phyloP scores from a whole-genome alignment of 2,329 filamentous ascomycete genomes.

The Lecanicillium sp. region DNA sequence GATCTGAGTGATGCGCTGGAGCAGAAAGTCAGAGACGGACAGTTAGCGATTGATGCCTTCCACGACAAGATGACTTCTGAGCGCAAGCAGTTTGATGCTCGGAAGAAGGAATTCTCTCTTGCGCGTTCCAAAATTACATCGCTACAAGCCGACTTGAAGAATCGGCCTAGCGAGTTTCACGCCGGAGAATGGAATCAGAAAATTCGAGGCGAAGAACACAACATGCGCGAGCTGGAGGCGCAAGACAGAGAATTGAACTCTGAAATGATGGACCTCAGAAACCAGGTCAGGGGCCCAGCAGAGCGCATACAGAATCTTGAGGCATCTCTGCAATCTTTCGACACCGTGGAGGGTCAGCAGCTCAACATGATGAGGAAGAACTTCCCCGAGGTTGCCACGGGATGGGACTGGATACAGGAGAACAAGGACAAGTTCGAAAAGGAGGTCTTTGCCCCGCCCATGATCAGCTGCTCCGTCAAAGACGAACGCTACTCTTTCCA shows the following conservation, averaged over 20 bases:
- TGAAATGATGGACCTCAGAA: conserved; percentile 37
- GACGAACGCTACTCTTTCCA: conserved; percentile 58
- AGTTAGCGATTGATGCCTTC: conserved; percentile 38
- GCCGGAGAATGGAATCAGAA: conserved; percentile 63
- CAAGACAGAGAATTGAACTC: conserved; percentile 31
- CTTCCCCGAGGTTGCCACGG: conserved; percentile 59
- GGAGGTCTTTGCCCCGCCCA: conserved; percentile 72
- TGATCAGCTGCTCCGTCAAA: conserved; percentile 74
- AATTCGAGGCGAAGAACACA: conserved; percentile 59
- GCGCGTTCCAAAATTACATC: conserved; percentile 53
- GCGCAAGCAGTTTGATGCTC: conserved; percentile 40
- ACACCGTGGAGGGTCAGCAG: conserved; percentile 71
- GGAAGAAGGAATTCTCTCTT: conserved; percentile 44
- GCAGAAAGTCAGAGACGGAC: conserved; percentile 28
- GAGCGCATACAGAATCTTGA: conserved; percentile 34
- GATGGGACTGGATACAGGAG: conserved; percentile 76
- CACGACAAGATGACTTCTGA: conserved; percentile 44
- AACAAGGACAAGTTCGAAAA: conserved; percentile 66
- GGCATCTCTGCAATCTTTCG: conserved; percentile 51
- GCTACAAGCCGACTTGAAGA: conserved; percentile 57
- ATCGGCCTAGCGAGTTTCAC: conserved; percentile 62
- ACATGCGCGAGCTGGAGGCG: conserved; percentile 44
- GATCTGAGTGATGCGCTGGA: conserved; percentile 39
- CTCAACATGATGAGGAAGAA: conserved; percentile 55
- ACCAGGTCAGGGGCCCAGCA: conserved; percentile 36